Base-by-base conservation (phyloP, 169 alveolate genomes). In the Eimeria necatrix region DNA sequence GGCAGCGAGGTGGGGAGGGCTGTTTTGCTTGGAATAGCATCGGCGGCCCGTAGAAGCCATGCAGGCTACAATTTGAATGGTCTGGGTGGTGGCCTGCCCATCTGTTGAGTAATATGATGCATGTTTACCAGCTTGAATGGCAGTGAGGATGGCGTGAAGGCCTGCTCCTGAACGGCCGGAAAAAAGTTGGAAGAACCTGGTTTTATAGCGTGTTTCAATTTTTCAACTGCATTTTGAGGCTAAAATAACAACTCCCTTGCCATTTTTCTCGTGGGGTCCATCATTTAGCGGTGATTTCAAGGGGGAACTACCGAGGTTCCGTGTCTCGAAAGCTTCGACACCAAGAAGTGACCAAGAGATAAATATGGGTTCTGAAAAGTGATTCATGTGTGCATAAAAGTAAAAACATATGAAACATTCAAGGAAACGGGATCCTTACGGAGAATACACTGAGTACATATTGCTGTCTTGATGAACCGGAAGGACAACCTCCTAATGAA, bases 331-430 rank as follows among this genome's bases (percentile, higher is more conserved):
- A 20, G 70, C 90, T 9, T 51, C 73, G 56, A 52, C 52, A 52
- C 53, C 74, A 24, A 53, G 56, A 41, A 52, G 32, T 52, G 90
- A 49, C 70, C 90, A 81, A 18, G 41, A 71, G 16, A 53, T 53
- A 12, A 81, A 24, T 20, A n/a, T 53, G 90, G 49, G 90, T 81
- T 53, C 90, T 81, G 90, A 26, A 24, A 51, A 16, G 20, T 51
- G 32, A 24, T 12, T 18, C 90, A 71, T 0, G 18, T 12, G 20
- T 56, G 24, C 26, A 81, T n/a, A 52, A 10, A 4, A 9, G 41
- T 0, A 6, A 56, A 56, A 56, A 56, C 22, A 18, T 49, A 76
- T 46, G 6, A 48, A 48, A 49, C 5, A 20, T 18, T 76, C 60
- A 41, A 7, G 24, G n/a, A 5, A 48, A 48, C 9, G 0, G 3